Percentiles rank a stretch among this genome's conserved stretches.
phyloP scores from a whole-genome alignment of 345 rosid genomes.

The Rhizophora mangle region DNA sequence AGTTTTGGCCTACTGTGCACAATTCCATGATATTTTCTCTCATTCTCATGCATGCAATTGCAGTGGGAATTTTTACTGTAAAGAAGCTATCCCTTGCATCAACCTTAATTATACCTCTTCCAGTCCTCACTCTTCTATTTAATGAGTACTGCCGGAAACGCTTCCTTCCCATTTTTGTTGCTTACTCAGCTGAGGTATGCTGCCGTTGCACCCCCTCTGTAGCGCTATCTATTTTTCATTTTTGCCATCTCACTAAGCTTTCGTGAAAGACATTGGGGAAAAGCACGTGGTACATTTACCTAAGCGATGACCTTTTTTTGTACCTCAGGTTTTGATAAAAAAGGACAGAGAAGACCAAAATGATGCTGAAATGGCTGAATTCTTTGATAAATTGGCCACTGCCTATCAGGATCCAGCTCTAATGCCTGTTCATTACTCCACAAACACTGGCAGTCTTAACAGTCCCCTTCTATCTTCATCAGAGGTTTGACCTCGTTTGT shows the following conservation, averaged over 20 bases:
- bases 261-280: no score
- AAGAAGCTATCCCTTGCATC: slow-evolving; percentile 80
- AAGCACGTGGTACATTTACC: background rate
- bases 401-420: slow-evolving; percentile 85
- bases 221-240: no score
- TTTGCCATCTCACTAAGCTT: no score
- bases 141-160: slow-evolving; percentile 96
- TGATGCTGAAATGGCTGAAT: slow-evolving; percentile 55
- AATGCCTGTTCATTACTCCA: slow-evolving; percentile 52
- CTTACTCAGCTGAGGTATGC: slow-evolving; percentile 85
- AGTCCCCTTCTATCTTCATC: slow-evolving; percentile 63
- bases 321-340: slow-evolving; percentile 59
- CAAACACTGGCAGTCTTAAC: slow-evolving; percentile 46
- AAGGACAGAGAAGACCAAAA: slow-evolving; percentile 65
- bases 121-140: slow-evolving; percentile 77
- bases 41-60: slow-evolving; percentile 88
- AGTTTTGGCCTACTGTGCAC: slow-evolving; percentile 96
- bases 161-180: slow-evolving; percentile 70
- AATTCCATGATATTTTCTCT: slow-evolving; percentile 83
- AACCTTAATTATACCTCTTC: slow-evolving; percentile 68
- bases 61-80: slow-evolving; percentile 70
- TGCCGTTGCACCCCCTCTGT: background rate
- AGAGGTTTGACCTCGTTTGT: slow-evolving; percentile 29
- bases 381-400: slow-evolving; percentile 47
- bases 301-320: slow-evolving; percentile 6